Evolutionary conservation across 768 basidiomycete species (phyloP).

Genomic region (Termitomyces sp.): DNA sequence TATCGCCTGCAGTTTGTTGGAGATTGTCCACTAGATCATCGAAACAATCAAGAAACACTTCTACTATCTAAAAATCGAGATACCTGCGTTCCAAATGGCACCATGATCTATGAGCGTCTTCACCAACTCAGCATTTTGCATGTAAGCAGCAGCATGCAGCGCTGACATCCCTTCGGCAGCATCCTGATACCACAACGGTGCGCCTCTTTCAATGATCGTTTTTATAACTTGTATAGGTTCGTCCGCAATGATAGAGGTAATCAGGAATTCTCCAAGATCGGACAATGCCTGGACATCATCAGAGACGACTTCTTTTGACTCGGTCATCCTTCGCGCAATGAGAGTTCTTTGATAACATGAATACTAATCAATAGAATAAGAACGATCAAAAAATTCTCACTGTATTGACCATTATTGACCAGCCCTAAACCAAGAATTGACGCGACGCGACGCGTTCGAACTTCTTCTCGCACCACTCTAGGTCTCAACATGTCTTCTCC

Average conservation of each 20-base stretch:
- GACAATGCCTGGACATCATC: conserved; percentile 39
- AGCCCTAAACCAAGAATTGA: conserved; percentile 43
- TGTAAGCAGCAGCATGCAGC: conserved; percentile 82
- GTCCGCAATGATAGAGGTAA: conserved; percentile 49
- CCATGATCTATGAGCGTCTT: conserved; percentile 70
- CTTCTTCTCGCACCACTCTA: conserved; percentile 8
- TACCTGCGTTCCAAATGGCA: conserved; percentile 89
- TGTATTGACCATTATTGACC: conserved; percentile 23
- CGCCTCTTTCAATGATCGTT: conserved; percentile 53
- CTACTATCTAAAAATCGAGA: neutral
- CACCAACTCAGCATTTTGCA: conserved; percentile 60
- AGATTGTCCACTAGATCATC: conserved; percentile 59
- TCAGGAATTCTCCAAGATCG: conserved; percentile 52
- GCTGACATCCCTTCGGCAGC: conserved; percentile 72
- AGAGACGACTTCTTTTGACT: neutral
- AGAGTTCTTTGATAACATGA: neutral
- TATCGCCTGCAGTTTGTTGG: conserved; percentile 83
- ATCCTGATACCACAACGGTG: conserved; percentile 90
- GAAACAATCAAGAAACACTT: neutral
- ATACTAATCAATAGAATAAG: neutral
- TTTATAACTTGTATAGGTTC: conserved; percentile 41
- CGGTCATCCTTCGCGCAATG: conserved; percentile 18
- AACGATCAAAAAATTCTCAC: neutral
- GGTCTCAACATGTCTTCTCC: conserved; percentile 54
- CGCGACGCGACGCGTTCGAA: conserved; percentile 50